Conservation (phyloP, 805 yeast species). For the Barnettozyma populi region DNA sequence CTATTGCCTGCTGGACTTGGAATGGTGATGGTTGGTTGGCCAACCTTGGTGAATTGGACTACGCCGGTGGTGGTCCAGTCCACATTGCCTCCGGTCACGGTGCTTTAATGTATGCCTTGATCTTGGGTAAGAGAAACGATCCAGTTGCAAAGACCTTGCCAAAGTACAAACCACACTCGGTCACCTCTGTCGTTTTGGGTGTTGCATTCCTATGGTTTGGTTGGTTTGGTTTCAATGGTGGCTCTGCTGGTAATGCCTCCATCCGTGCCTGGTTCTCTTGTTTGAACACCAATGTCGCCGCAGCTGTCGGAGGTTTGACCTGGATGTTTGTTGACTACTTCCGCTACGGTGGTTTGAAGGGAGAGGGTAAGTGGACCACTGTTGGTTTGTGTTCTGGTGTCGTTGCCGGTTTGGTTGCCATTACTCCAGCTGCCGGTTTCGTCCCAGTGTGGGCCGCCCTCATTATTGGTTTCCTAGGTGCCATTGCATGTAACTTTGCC, state of each 20-base stretch:
- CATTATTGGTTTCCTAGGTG: conserved; percentile 76
- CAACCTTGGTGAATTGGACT: conserved; percentile 80
- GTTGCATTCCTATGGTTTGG: conserved; percentile 96
- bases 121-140: conserved; percentile 90
- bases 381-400: conserved; percentile 94
- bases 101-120: conserved; percentile 88
- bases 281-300: conserved; percentile 90
- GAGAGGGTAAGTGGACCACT: conserved; percentile 73
- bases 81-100: conserved; percentile 93
- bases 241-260: conserved; percentile 90
- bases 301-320: conserved; percentile 85
- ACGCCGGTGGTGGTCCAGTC: conserved; percentile 99
- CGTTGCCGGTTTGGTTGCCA: conserved; percentile 88
- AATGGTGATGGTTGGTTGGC: conserved; percentile 88
- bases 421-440: conserved; percentile 96
- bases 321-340: conserved; percentile 88
- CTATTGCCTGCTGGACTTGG: conserved; percentile 98
- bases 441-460: conserved; percentile 90
- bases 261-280: conserved; percentile 94
- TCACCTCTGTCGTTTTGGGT: conserved; percentile 84
- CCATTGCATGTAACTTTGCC: conserved; percentile 75
- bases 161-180: conserved; percentile 90
- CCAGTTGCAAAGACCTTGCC: conserved; percentile 71
- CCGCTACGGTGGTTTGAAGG: conserved; percentile 49
- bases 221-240: conserved; percentile 99